Conservation (phyloP, 225 moss, liverwort and hornwort species). For the Pseudisothecium myosuroides region DNA sequence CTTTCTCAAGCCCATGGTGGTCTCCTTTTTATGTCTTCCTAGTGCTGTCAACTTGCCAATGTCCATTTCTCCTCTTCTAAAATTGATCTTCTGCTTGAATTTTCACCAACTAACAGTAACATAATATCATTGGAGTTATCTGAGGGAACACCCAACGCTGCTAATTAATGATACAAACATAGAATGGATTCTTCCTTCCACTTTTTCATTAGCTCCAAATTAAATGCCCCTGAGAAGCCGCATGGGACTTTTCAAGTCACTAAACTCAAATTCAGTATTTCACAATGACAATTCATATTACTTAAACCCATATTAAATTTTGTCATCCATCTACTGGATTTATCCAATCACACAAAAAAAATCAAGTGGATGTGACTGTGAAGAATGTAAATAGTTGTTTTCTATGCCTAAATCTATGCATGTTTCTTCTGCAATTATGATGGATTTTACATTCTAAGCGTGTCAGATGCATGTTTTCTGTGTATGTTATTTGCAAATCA, state of each 20-base stretch:
- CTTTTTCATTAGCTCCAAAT: background rate
- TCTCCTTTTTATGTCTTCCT: background rate
- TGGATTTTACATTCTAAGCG: background rate
- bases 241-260: background rate
- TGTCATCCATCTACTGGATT: background rate
- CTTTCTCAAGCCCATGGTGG: background rate
- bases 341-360: background rate
- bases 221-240: background rate
- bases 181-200: background rate
- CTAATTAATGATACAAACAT: background rate
- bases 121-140: background rate
- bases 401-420: background rate
- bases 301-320: background rate
- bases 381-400: background rate
- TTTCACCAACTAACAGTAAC: background rate
- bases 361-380: background rate
- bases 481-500: background rate
- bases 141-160: background rate
- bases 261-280: background rate
- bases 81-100: background rate
- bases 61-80: background rate
- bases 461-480: background rate
- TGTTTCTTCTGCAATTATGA: background rate
- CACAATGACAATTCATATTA: background rate
- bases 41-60: background rate